Conservation (phyloP, 257 asterid species). For the Primulina eburnea region DNA sequence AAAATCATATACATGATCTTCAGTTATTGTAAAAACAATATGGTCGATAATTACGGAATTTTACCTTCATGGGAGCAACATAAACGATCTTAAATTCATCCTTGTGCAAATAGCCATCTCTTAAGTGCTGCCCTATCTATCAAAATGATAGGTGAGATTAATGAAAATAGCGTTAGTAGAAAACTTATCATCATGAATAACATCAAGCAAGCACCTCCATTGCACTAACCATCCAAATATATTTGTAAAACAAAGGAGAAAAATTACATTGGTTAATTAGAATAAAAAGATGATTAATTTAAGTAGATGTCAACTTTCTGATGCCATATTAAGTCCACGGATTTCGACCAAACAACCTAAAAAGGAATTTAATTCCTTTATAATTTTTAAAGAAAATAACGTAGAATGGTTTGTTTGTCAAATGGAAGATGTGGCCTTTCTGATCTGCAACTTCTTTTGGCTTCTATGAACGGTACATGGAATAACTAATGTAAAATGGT, state of each 20-base stretch:
- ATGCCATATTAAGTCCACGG: no score
- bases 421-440: no score
- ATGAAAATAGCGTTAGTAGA: constrained; percentile 13
- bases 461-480: no score
- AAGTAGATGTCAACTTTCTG: not conserved
- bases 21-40: constrained; percentile 13
- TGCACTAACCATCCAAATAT: constrained; percentile 14
- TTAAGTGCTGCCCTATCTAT: constrained; percentile 87
- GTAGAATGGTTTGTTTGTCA: no score
- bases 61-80: constrained; percentile 99
- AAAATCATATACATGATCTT: constrained; percentile 25
- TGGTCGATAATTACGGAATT: constrained; percentile 10
- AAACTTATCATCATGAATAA: constrained; percentile 23
- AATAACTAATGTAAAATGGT: no score
- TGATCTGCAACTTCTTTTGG: no score
- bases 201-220: constrained; percentile 17
- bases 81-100: constrained; percentile 95
- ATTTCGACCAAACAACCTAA: no score
- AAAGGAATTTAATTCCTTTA: no score
- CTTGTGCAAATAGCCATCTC: constrained; percentile 94
- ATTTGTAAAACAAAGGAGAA: not conserved
- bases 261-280: no score
- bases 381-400: no score
- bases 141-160: constrained; percentile 18
- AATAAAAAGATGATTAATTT: not conserved